These are phyloP conservation scores for Babesia divergens DNA, from an alignment of 169 alveolate genomes.

Conservation along the genomic window DNA sequence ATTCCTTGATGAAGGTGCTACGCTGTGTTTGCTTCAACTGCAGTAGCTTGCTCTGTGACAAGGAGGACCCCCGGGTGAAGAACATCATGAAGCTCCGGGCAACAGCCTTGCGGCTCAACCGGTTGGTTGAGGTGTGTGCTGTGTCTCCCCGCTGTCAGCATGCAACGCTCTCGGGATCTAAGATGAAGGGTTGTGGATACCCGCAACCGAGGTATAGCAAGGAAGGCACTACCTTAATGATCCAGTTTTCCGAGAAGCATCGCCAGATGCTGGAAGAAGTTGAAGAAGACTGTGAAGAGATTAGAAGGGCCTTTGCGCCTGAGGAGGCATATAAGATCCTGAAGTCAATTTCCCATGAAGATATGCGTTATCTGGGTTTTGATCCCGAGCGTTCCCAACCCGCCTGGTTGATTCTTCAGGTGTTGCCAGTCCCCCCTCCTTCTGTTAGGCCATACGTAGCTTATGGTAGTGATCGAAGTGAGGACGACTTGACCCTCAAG, in stretches of 20 bases:
- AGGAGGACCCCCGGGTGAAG: conserved; percentile 79
- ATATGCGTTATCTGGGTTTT: conserved; percentile 91
- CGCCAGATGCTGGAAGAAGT: conserved; percentile 75
- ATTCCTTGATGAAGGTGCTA: conserved; percentile 87
- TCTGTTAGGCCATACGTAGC: conserved; percentile 97
- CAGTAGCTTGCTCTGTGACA: conserved; percentile 85
- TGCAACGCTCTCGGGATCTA: conserved; percentile 61
- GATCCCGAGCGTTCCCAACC: conserved; percentile 91
- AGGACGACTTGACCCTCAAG: conserved; percentile 97
- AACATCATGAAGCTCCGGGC: conserved; percentile 62
- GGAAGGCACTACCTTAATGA: conserved; percentile 86
- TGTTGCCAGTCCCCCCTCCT: conserved; percentile 98
- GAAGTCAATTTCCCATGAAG: conserved; percentile 86
- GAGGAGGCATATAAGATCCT: conserved; percentile 88
- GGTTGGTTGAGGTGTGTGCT: conserved; percentile 65
- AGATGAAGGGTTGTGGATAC: conserved; percentile 85
- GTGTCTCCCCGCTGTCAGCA: conserved; percentile 66
- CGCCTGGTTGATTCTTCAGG: conserved; percentile 92
- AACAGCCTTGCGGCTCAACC: conserved; percentile 57
- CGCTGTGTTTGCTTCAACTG: conserved; percentile 96
- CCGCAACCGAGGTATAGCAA: conserved; percentile 85
- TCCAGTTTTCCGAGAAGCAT: conserved; percentile 75
- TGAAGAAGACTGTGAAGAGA: conserved; percentile 79
- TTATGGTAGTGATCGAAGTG: conserved; percentile 91
- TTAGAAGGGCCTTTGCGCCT: conserved; percentile 77